Conservation (phyloP, 306 rosid genomes). For the Cercis canadensis region DNA sequence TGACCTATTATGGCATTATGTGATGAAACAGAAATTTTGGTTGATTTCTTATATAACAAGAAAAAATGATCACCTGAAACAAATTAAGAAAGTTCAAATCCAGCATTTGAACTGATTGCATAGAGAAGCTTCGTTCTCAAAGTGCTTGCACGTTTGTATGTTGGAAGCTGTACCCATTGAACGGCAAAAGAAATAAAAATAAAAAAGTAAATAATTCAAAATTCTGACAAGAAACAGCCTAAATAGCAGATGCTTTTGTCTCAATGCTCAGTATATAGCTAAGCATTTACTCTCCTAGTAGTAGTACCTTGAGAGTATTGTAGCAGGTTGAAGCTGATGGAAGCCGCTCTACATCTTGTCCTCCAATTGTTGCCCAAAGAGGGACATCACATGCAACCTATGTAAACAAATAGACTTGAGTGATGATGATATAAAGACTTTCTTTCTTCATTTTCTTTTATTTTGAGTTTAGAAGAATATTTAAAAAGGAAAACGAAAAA, state of each 20-base stretch:
- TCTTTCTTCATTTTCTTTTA: conserved; percentile 18
- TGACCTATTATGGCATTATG: neutral
- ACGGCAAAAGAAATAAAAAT: neutral
- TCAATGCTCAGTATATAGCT: conserved; percentile 18
- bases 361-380: conserved; percentile 90
- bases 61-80: conserved; percentile 47
- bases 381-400: conserved; percentile 91
- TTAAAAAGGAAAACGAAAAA: neutral
- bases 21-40: conserved; percentile 25
- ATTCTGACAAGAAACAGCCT: conserved; percentile 28
- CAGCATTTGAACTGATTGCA: conserved; percentile 93
- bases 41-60: conserved; percentile 14
- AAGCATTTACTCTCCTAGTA: conserved; percentile 22
- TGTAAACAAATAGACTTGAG: conserved; percentile 27
- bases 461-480: neutral
- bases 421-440: conserved; percentile 19
- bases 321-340: conserved; percentile 99
- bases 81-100: conserved; percentile 90
- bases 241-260: conserved; percentile 10
- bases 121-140: conserved; percentile 85
- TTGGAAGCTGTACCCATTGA: conserved; percentile 79
- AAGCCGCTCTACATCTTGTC: conserved; percentile 97
- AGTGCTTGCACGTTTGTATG: conserved; percentile 88
- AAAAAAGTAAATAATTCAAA: conserved; percentile 29
- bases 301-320: conserved; percentile 87